These are phyloP conservation scores for Aspergillus ustus DNA, from an alignment of 2,329 filamentous ascomycete species.

Conservation along the genomic window DNA sequence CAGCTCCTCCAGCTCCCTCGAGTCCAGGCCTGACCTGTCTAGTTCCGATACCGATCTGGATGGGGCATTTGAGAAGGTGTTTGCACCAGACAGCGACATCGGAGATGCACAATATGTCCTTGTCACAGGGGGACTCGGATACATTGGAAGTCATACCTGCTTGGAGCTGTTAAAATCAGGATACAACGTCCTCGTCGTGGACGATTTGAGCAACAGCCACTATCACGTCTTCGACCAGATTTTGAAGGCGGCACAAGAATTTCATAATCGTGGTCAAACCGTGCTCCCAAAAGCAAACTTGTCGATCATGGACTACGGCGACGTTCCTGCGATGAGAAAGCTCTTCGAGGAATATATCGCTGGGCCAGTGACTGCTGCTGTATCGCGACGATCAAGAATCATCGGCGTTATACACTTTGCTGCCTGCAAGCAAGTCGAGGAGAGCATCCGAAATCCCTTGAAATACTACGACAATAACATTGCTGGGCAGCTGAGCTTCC, in stretches of 20 bases:
- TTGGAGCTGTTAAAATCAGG: conserved; percentile 46
- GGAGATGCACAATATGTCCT: conserved; percentile 43
- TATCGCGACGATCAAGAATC: conserved; percentile 52
- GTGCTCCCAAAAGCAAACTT: conserved; percentile 52
- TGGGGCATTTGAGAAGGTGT: background rate
- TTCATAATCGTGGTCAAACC: conserved; percentile 45
- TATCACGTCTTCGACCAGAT: conserved; percentile 42
- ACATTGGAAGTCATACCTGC: conserved; percentile 50
- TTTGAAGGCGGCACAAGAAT: conserved; percentile 35
- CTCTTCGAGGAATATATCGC: conserved; percentile 50
- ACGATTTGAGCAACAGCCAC: conserved; percentile 48
- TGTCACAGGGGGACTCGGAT: conserved; percentile 50
- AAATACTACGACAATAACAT: conserved; percentile 73
- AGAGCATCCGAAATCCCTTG: conserved; percentile 64
- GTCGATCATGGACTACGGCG: conserved; percentile 55
- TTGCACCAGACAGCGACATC: background rate
- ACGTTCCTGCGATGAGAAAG: conserved; percentile 47
- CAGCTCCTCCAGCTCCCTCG: background rate
- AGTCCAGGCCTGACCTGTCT: background rate
- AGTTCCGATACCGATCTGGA: background rate
- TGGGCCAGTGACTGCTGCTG: conserved; percentile 38
- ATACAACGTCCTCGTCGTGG: conserved; percentile 49
- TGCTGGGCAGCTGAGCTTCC: conserved; percentile 64
- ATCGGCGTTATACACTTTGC: conserved; percentile 72
- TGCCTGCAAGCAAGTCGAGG: conserved; percentile 68